Base-by-base conservation (phyloP, 352 stramenopile species). In the Globisporangium solare region DNA sequence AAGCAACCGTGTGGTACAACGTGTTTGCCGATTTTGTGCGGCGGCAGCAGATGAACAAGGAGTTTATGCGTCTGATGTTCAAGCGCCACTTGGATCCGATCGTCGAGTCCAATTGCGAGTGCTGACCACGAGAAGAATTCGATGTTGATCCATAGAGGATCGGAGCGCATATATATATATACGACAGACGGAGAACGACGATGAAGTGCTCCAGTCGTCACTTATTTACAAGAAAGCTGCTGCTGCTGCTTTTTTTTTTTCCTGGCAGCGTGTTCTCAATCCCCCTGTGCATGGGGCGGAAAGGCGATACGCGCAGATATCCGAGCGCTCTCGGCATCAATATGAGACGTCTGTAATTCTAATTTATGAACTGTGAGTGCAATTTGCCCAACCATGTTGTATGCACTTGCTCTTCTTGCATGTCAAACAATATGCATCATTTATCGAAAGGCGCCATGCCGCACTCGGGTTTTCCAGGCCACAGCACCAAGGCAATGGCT, bases 1-100 rank as follows among this genome's bases (percentile, higher is more conserved):
- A 87, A 47, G 74, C 73, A 32, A 60, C 41, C 20, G 55, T 64
- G 42, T 88, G 77, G 77, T 77, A 84, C 64, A 69, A 83, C 53
- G 70, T 66, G 21, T 67, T 88, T 17, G 71, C 82, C 51, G 67
- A 54, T 6, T 82, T 81, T 52, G 60, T 88, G 22, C 55, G 46
- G 18, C 49, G 67, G 41, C 70, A 84, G 64, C 69, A 68, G 46
- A 68, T 68, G 50, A 61, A 68, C 35, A 58, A 67, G 43, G 74
- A 84, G 51, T 64, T 84, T 42, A 73, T 75, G 55, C 74, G 71
- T n/a, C 66, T 78, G 18, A 61, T 83, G 46, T 70, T 65, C 47
- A 67, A 70, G 42, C 67, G 67, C 22, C 68, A 71, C 1, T 65
- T 88, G 42, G 68, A 68, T 18, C 66, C 77, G 40, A 88, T 88